Conservation (phyloP, 352 stramenopile species). For the Globisporangium rhizosaccharum region DNA sequence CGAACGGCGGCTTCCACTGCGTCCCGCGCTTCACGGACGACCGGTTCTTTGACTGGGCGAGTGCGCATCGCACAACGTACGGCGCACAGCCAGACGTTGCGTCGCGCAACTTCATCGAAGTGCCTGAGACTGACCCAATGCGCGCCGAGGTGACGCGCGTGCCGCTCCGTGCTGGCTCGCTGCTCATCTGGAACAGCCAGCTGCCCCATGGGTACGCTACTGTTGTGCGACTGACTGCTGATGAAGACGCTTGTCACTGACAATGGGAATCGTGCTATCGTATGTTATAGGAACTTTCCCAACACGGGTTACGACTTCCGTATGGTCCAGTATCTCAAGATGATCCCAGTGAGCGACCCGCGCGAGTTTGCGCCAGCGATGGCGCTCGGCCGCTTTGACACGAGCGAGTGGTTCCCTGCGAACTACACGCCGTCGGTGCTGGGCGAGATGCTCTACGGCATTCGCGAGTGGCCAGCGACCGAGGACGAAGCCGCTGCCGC, state of each 20-base stretch:
- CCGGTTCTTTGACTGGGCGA: slow-evolving; percentile 39
- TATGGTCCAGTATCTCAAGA: slow-evolving; percentile 55
- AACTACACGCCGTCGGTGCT: slow-evolving; percentile 29
- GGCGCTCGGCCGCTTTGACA: slow-evolving; percentile 29
- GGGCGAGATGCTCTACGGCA: slow-evolving; percentile 28
- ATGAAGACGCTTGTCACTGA: no score
- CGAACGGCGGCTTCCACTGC: slow-evolving; percentile 44
- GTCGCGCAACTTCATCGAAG: slow-evolving; percentile 39
- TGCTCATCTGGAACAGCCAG: slow-evolving; percentile 49
- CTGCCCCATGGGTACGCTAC: slow-evolving; percentile 25
- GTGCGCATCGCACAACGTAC: slow-evolving; percentile 24
- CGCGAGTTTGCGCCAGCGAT: slow-evolving; percentile 34
- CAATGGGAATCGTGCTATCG: no score
- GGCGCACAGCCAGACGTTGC: slow-evolving; percentile 25
- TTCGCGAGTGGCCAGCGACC: slow-evolving; percentile 26
- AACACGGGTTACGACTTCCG: slow-evolving; percentile 41
- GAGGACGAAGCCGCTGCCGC: slow-evolving; percentile 14
- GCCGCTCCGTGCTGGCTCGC: slow-evolving; percentile 35
- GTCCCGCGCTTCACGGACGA: slow-evolving; percentile 40
- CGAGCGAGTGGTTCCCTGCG: slow-evolving; percentile 28
- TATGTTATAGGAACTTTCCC: slow-evolving; percentile 28
- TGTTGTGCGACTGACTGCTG: no score
- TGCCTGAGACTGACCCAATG: slow-evolving; percentile 34
- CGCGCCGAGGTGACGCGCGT: slow-evolving; percentile 28
- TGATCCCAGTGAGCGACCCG: slow-evolving; percentile 34